Evolutionary conservation across 2,329 filamentous ascomycete species (phyloP).

Genomic region (Penicillium sclerotiorum): DNA sequence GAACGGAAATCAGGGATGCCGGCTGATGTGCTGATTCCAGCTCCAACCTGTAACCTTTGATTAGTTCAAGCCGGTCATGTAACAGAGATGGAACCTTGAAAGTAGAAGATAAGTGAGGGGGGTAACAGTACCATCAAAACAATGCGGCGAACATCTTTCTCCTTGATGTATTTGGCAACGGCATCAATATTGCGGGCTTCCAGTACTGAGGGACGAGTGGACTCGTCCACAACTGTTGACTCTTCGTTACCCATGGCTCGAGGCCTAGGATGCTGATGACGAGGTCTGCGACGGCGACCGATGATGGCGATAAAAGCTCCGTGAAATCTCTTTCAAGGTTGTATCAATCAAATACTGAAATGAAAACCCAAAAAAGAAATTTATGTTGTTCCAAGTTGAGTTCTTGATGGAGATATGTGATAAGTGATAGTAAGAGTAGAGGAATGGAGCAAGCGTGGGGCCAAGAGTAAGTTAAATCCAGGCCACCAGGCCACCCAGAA

Average conservation of each 20-base stretch:
- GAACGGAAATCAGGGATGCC: conserved; percentile 91
- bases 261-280: conserved; percentile 23
- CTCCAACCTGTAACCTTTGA: conserved; percentile 64
- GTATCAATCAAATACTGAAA: no score
- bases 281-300: conserved; percentile 26
- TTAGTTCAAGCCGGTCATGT: conserved; percentile 4
- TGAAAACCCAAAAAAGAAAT: no score
- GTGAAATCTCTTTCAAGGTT: no score
- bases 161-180: conserved; percentile 78
- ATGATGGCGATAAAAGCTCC: conserved; percentile 16
- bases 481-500: no score
- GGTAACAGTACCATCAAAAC: conserved; percentile 85
- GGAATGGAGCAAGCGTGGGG: conserved; percentile 2
- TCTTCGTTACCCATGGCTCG: conserved; percentile 80
- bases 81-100: no score
- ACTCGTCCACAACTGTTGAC: conserved; percentile 67
- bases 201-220: conserved; percentile 66
- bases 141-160: conserved; percentile 68
- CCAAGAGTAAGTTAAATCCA: conserved; percentile 12
- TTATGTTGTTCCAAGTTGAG: no score
- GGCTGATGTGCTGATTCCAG: conserved; percentile 66
- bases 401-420: no score
- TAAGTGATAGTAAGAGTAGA: background rate
- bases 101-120: no score
- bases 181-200: conserved; percentile 69